Evolutionary conservation across 2,329 filamentous ascomycete genomes (phyloP), one percentile per base, ranked within the genome.

Genomic region (Sarocladium oryzae): DNA sequence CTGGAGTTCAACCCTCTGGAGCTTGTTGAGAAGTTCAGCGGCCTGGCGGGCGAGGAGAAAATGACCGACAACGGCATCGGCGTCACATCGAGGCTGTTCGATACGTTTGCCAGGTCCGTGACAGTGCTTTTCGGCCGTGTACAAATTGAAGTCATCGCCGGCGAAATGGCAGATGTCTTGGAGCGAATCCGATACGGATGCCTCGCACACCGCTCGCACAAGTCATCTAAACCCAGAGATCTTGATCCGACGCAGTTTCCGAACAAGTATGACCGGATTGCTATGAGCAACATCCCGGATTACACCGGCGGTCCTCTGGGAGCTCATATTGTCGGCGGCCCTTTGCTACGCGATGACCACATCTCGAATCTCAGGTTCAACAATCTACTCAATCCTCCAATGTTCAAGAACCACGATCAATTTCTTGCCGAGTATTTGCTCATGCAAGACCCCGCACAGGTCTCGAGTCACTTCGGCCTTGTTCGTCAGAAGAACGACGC

Each of bases 211-310:
- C 52, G 56, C 5, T n/a, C 37, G 33, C 20, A 46, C 18, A 40
- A 40, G 10, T 20, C 37, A n/a, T 20, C 37, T 21, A 4, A 36
- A 13, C 35, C 33, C 37, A 38, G 50, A 15, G 41, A 40, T n/a
- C 41, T 56, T 13, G 56, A 60, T 50, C 52, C 56, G 11, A 56
- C 52, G 13, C 51, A 26, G 2, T 66, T 61, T 54, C 63, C 61
- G 2, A 50, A 51, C 9, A 51, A 40, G 13, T 65, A 62, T 49
- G 61, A 64, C 41, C 48, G 58, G 7, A 60, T 65, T 8, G 59
- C 64, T 33, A 56, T 62, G 59, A 65, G 61, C 57, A 64, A 65
- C 32, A 56, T 64, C 16, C 62, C 63, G 10, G 63, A 66, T 48
- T 66, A 63, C 50, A 53, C 60, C 16, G 61, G 62, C 40, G 62